These are phyloP conservation scores for Kernera saxatilis DNA, from an alignment of 345 rosid genomes.

Conservation along the genomic window DNA sequence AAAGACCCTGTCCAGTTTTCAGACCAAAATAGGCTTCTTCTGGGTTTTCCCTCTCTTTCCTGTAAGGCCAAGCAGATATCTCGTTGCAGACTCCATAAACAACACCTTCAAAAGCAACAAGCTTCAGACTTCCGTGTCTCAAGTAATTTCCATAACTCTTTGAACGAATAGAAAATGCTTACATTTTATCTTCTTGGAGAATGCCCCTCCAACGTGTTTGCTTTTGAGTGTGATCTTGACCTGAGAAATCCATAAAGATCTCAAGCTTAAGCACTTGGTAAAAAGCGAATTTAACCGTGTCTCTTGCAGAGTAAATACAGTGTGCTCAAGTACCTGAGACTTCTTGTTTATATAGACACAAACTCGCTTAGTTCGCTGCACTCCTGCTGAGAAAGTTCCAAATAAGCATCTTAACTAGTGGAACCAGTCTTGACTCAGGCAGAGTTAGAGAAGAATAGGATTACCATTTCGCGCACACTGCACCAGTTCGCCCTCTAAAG, in stretches of 20 bases:
- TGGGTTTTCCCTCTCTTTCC: conserved; percentile 61
- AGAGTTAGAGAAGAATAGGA: conserved; percentile 5
- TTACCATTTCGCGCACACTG: conserved; percentile 28
- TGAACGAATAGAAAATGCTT: background rate
- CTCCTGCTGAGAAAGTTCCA: conserved; percentile 10
- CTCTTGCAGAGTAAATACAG: background rate
- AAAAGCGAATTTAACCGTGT: background rate
- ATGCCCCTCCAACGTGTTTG: conserved; percentile 31
- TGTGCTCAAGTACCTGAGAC: conserved; percentile 21
- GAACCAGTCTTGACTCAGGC: background rate
- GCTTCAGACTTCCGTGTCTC: background rate
- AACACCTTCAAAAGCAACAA: conserved; percentile 38
- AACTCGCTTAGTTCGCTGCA: conserved; percentile 24
- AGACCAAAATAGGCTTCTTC: conserved; percentile 80
- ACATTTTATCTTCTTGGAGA: conserved; percentile 30
- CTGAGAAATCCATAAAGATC: background rate
- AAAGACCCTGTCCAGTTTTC: conserved; percentile 78
- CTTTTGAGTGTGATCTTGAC: conserved; percentile 32
- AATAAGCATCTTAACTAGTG: conserved; percentile 10
- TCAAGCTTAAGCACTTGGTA: background rate
- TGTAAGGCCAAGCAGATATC: conserved; percentile 77
- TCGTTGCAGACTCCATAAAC: conserved; percentile 79
- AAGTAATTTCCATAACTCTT: conserved; percentile 6
- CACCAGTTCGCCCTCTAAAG: conserved; percentile 26
- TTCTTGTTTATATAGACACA: conserved; percentile 26